Evolutionary conservation across 2,329 filamentous ascomycete genomes (phyloP).

Genomic region (Colletotrichum sp.): DNA sequence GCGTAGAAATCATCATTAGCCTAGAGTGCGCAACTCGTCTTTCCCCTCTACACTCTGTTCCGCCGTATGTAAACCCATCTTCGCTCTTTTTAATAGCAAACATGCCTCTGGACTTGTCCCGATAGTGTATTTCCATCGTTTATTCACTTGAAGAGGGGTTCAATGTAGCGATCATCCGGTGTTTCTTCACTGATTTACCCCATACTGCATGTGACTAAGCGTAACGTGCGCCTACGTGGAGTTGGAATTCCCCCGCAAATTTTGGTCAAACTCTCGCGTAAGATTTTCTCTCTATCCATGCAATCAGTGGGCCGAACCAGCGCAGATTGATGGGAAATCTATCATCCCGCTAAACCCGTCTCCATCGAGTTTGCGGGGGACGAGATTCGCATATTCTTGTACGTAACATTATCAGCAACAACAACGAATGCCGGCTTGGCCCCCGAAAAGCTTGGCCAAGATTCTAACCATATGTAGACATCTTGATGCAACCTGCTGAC

Average conservation of each 20-base stretch:
- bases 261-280: constrained; percentile 7
- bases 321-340: not conserved
- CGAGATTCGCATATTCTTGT: not conserved
- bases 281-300: constrained; percentile 7
- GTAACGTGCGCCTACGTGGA: not conserved
- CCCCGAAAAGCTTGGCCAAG: not conserved
- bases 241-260: not conserved
- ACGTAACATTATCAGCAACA: not conserved
- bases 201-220: not conserved
- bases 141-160: not conserved
- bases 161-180: not conserved
- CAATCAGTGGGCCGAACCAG: not conserved
- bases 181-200: not conserved
- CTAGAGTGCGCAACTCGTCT: not conserved
- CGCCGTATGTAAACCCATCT: not conserved
- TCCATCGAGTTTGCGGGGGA: not conserved
- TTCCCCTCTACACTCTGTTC: not conserved
- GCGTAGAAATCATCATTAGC: not conserved
- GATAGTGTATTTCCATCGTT: not conserved
- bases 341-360: not conserved
- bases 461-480: not conserved
- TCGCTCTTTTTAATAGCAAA: not conserved
- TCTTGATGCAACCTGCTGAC: not conserved
- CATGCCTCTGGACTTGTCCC: no score
- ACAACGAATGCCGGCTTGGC: not conserved